Evolutionary conservation across 768 basidiomycete genomes (phyloP), one percentile per base, ranked within the genome.

Genomic region (Serendipita sp.): DNA sequence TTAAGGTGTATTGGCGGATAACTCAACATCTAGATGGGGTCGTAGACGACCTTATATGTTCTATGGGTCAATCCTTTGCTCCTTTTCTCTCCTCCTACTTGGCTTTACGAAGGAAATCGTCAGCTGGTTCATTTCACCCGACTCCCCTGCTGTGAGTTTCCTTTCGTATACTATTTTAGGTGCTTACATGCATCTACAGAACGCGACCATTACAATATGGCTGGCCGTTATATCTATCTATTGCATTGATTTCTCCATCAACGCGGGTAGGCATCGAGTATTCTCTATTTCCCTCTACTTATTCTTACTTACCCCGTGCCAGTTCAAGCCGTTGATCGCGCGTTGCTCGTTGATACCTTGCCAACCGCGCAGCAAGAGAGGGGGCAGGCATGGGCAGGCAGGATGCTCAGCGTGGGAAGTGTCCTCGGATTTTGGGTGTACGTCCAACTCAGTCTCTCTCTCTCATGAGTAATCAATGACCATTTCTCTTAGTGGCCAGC

Each of bases 371-470:
- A 82, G 29, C 94, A 98, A 72, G 83, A 92, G 3, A 76, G 80
- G 6, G 93, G 88, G 0, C 96, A 94, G 70, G 94, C 94, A 0
- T 98, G 94, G 94, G 94, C 91, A 0, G 91, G 89, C 0, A 77
- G 87, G 16, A 94, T 96, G 91, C 75, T 88, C 48, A 90, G 89
- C 1, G 69, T 93, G 31, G 94, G 94, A 10, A 84, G 88, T 64
- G 85, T 95, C 0, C 76, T 84, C 1, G 93, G 92, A 0, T 95
- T 93, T 73, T 95, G 88, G 70, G 78, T 90, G 92, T 93, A 68
- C 68, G 88, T 78, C 1, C 13, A 15, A 37, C 64, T 4, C 2
- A 31, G 16, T n/a, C n/a, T 1, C 18, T 4, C 44, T 62, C 64
- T 48, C 8, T 52, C 44, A 29, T 27, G 46, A 63, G 3, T 1